Percentiles rank a stretch among this genome's conserved stretches.
Conservation (phyloP, 2,329 filamentous ascomycete species). For the Ophiostoma ulmi region DNA sequence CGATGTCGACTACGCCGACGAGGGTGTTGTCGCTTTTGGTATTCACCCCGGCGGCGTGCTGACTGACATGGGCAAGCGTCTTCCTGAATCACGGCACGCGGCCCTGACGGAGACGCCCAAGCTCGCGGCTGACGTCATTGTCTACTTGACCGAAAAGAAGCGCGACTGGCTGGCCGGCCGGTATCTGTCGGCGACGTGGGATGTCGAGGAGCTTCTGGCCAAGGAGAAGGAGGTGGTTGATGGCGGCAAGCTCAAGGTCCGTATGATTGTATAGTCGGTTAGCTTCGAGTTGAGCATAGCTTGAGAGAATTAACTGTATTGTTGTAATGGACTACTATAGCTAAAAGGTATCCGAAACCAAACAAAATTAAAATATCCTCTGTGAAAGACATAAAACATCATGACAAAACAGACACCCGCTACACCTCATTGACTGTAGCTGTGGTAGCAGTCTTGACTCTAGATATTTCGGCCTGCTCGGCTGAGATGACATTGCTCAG, state of each 20-base stretch:
- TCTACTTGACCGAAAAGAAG: constrained; percentile 28
- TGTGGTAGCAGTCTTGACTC: neutral
- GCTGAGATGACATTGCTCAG: neutral
- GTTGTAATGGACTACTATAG: too few species aligned
- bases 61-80: constrained; percentile 39
- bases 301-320: neutral
- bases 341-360: too few species aligned
- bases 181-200: constrained; percentile 29
- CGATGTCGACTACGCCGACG: constrained; percentile 39
- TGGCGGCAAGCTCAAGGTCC: constrained; percentile 27
- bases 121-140: constrained; percentile 29
- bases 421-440: neutral
- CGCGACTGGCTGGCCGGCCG: constrained; percentile 29
- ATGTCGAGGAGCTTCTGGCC: constrained; percentile 29
- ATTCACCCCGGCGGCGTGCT: constrained; percentile 44
- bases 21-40: constrained; percentile 40
- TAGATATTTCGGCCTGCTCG: neutral
- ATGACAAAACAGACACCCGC: neutral
- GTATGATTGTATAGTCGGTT: constrained; percentile 24
- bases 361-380: neutral
- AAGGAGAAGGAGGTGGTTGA: constrained; percentile 28
- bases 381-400: neutral
- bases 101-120: constrained; percentile 28
- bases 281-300: neutral
- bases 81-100: constrained; percentile 32